Evolutionary conservation across 257 asterid species (phyloP).

Genomic region (Ocimum tenuiflorum): DNA sequence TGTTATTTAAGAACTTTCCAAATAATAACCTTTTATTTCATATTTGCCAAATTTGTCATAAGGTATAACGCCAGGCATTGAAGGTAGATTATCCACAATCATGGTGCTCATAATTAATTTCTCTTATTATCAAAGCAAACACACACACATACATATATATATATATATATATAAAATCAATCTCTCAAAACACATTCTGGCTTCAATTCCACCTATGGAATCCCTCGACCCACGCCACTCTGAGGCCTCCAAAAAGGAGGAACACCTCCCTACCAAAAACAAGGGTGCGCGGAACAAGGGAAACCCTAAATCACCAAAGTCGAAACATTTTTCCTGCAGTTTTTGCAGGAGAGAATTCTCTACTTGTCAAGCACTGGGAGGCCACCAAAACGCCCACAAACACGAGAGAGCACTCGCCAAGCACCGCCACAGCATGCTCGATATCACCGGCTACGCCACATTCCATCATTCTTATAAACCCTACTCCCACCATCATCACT

Average conservation of each 20-base stretch:
- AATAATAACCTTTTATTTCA: not conserved
- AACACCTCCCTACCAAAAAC: constrained; percentile 15
- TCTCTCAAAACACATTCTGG: too few relatives aligned
- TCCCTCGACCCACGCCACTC: constrained; percentile 31
- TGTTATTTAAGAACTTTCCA: constrained; percentile 24
- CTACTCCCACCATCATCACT: constrained; percentile 21
- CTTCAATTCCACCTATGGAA: not conserved
- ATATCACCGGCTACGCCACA: constrained; percentile 31
- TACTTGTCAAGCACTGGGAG: constrained; percentile 67
- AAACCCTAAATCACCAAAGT: constrained; percentile 10
- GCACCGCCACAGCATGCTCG: constrained; percentile 36
- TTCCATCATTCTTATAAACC: constrained; percentile 37
- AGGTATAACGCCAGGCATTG: constrained; percentile 28
- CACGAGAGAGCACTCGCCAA: constrained; percentile 56
- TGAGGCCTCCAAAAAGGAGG: constrained; percentile 40
- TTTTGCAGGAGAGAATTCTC: constrained; percentile 58
- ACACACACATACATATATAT: too few relatives aligned
- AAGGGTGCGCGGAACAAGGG: constrained; percentile 26
- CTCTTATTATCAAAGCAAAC: constrained; percentile 16
- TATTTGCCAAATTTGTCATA: constrained; percentile 21
- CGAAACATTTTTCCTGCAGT: constrained; percentile 44
- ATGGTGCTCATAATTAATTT: constrained; percentile 27
- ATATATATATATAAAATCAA: not conserved
- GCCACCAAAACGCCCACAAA: constrained; percentile 77
- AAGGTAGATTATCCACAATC: constrained; percentile 33